These are phyloP conservation scores for Piper longum DNA, from an alignment of 164 flowering plant genomes.

Conservation along the genomic window DNA sequence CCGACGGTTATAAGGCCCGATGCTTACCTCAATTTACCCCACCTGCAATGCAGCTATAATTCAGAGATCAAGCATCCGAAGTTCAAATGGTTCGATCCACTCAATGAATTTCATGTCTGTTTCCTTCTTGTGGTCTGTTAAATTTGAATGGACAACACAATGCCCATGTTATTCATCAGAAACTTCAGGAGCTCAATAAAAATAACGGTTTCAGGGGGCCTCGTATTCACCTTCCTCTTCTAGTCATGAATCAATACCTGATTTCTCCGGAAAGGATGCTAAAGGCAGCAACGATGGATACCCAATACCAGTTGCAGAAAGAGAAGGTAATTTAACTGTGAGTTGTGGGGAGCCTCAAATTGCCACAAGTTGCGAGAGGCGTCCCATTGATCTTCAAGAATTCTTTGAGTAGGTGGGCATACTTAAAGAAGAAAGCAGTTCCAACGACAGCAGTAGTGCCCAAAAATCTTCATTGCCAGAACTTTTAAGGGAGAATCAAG, in stretches of 20 bases:
- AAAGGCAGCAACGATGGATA: conserved; percentile 3
- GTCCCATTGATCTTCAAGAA: conserved; percentile 81
- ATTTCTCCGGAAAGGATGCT: conserved; percentile 1
- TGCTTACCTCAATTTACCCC: conserved; percentile 88
- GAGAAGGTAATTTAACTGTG: background rate
- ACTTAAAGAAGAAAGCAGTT: conserved; percentile 31
- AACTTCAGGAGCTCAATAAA: conserved; percentile 69
- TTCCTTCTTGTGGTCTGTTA: conserved; percentile 63
- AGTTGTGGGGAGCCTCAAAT: no score
- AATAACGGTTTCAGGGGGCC: conserved; percentile 14
- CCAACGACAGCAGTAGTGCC: conserved; percentile 10
- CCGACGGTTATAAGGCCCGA: conserved; percentile 70
- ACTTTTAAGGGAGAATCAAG: conserved; percentile 16
- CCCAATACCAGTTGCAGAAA: conserved; percentile 7
- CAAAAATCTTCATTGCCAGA: conserved; percentile 13
- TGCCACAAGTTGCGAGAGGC: conserved; percentile 27
- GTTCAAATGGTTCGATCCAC: conserved; percentile 61
- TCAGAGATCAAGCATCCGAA: conserved; percentile 29
- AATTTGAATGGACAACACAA: conserved; percentile 78
- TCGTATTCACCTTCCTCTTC: conserved; percentile 17
- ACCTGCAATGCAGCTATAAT: conserved; percentile 37
- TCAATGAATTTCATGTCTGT: conserved; percentile 63
- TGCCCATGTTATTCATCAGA: conserved; percentile 86
- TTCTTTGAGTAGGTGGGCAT: conserved; percentile 85
- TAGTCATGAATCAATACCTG: conserved; percentile 16